Evolutionary conservation across 768 basidiomycete species (phyloP).

Genomic region (Porpolomopsis calyptriformis): DNA sequence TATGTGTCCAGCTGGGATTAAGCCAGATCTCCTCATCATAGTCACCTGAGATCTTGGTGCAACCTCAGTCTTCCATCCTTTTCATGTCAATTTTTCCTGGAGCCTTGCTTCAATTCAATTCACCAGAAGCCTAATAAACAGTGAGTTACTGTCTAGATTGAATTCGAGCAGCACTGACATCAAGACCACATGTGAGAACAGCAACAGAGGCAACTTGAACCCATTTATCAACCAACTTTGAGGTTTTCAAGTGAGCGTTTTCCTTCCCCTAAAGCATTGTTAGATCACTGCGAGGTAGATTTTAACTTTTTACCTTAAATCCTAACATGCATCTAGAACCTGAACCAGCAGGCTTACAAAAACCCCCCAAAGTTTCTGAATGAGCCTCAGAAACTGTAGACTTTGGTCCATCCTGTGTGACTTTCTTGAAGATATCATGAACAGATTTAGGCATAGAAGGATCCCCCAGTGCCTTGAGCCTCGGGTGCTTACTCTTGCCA

Average conservation of each 20-base stretch:
- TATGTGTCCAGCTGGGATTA: slow-evolving; percentile 1
- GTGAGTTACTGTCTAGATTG: background rate
- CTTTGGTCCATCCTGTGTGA: background rate
- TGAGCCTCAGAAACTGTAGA: background rate
- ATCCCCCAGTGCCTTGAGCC: no score
- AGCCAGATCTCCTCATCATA: background rate
- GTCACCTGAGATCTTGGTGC: background rate
- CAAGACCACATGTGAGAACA: background rate
- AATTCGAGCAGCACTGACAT: background rate
- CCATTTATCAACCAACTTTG: no score
- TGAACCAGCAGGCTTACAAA: background rate
- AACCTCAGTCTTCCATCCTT: background rate
- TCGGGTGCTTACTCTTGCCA: background rate
- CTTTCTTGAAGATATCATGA: background rate
- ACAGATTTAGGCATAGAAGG: background rate
- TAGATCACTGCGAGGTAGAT: background rate
- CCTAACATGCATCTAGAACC: background rate
- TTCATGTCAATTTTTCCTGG: background rate
- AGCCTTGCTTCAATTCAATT: background rate
- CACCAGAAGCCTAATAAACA: background rate
- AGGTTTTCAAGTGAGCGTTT: background rate
- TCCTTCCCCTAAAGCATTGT: background rate
- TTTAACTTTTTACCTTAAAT: background rate
- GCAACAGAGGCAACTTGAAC: background rate
- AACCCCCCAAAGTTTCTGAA: background rate